Base-by-base conservation (phyloP, 2,329 filamentous ascomycete genomes). In the Colletotrichum truncatum region DNA sequence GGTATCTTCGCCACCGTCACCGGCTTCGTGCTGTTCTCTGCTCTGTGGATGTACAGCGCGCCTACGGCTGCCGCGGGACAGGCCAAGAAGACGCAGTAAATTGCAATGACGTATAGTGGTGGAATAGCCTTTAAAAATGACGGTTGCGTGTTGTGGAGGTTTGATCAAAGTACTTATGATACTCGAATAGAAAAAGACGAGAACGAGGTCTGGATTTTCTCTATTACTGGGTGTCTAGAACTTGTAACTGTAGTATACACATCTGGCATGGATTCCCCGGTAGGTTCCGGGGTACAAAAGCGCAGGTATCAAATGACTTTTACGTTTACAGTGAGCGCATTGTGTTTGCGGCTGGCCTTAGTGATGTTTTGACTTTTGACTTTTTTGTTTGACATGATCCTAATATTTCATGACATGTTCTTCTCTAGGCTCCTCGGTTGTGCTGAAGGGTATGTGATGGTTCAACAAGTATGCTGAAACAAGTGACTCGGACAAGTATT, bases 1-100 rank as follows among this genome's bases (percentile, higher is more conserved):
- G 95, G 96, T 65, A 92, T 98, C 66, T 92, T 87, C 76, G 90
- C 91, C 52, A 97, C 97, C 2, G 87, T 97, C 59, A 84, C 83
- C 10, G 96, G 94, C 7, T 99, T 94, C 87, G 70, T 98, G 68
- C 88, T 83, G 0, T 98, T 99, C 80, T 92, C 94, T 55, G 88
- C 89, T 12, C 73, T 98, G 34, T 99, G 96, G 96, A 83, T 99
- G 78, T 99, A 86, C 73, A 87, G 85, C 73, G 82, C 82, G 73
- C 86, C 86, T 2, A 73, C 75, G 3, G 74, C 72, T 21, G 71
- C 72, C 61, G 71, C 73, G 18, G 68, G 70, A 34, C 73, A 69
- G 39, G 71, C 64, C 3, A 85, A 85, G 79, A 85, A 85, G 81
- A 81, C 74, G 41, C 81, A 84, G 75, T 86, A 77, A 70, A 64